Percentiles rank a stretch among this genome's conserved stretches.
These are phyloP conservation scores for Spironucleus salmonicida DNA, from an alignment of 208 protist species.

Conservation along the genomic window DNA sequence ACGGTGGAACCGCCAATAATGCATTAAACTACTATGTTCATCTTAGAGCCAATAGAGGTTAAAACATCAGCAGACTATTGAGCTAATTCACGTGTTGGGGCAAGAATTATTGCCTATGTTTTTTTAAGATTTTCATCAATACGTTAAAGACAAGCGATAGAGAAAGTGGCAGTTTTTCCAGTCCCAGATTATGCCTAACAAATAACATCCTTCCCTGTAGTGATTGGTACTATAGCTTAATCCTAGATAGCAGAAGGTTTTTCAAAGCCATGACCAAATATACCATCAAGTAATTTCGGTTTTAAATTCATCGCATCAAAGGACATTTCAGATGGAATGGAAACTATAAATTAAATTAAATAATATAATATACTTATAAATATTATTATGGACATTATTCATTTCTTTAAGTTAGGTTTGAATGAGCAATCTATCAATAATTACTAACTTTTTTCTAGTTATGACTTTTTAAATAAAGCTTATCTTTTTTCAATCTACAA, in stretches of 20 bases:
- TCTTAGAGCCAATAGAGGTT: conserved; percentile 68
- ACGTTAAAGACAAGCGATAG: conserved; percentile 51
- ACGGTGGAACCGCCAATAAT: conserved; percentile 73
- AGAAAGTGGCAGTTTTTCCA: conserved; percentile 91
- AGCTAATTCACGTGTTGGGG: conserved; percentile 87
- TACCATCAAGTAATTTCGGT: conserved; percentile 27
- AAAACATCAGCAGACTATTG: conserved; percentile 78
- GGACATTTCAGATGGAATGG: background rate
- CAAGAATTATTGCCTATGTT: conserved; percentile 80
- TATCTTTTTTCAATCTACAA: no score
- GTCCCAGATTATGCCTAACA: conserved; percentile 91
- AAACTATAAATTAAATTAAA: background rate
- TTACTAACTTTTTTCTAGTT: no score
- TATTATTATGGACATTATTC: background rate
- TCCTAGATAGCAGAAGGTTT: conserved; percentile 92
- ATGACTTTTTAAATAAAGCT: no score
- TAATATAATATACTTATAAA: background rate
- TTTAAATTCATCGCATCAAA: conserved; percentile 34
- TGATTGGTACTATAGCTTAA: conserved; percentile 65
- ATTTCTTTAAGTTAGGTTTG: background rate
- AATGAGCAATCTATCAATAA: no score
- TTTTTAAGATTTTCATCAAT: conserved; percentile 58
- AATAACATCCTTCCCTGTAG: conserved; percentile 70
- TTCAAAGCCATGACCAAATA: conserved; percentile 63
- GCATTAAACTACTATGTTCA: conserved; percentile 56